Evolutionary conservation across 2,329 filamentous ascomycete genomes (phyloP), one percentile per base, ranked within the genome.

Genomic region (Talaromyces sp.): DNA sequence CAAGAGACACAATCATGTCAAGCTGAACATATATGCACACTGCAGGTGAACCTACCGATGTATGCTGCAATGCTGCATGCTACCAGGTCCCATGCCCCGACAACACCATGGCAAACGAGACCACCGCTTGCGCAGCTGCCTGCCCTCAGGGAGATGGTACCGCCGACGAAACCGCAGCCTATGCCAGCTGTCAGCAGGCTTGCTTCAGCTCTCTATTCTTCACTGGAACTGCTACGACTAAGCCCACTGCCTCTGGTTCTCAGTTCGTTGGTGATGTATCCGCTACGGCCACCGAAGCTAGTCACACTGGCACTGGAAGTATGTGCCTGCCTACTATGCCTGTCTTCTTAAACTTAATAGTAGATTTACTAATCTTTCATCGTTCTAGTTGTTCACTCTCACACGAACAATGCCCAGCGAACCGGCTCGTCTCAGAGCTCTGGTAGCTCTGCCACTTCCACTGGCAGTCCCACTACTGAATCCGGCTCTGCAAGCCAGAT

Each of bases 131-230:
- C 70, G 83, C 82, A 56, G 78, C 78, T 54, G 77, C 80, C 62
- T 86, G 84, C 73, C 80, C 82, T 65, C 83, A 86, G 77, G 84
- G 84, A 63, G 78, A 79, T 68, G 83, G 84, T 53, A 77, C 80
- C 34, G 72, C 78, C 2, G 73, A 72, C 13, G 83, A 81, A 66
- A 82, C 80, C 38, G 68, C 80, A 61, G 75, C 75, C 66, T 86
- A 81, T 69, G 77, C 79, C 67, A 68, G 77, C 58, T 86, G 84
- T 73, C 78, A 83, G 71, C 75, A 80, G 61, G 70, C 72, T 65
- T 86, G 84, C 77, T 82, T 82, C 74, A 77, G 73, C 72, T 80
- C 76, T 67, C 75, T 80, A 71, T 85, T 82, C 78, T 79, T 83
- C 72, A 78, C 74, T 11, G 70, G 71, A 59, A 74, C 70, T 34